Base-by-base conservation (phyloP, 805 yeast genomes). In the Monosporozyma servazzii region DNA sequence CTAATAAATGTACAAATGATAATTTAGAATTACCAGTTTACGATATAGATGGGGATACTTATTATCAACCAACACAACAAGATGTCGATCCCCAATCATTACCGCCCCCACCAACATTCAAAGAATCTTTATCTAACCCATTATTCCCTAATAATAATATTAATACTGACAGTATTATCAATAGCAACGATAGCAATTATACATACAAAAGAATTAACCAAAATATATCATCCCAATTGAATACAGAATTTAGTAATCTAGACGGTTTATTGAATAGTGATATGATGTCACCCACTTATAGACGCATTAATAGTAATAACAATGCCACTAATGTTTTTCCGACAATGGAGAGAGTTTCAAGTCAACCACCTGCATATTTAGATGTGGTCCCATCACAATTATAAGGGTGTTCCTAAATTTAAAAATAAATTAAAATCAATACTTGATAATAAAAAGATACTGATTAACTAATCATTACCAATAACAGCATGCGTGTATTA, bases 101-200 rank as follows among this genome's bases (percentile, higher is more conserved):
- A 41, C 44, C 44, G 9, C 44, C 44, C 3, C 44, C 44, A 20
- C 89, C 89, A 0, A 71, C 83, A 0, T 83, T 83, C 64, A 86
- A 82, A 59, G 83, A 83, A 58, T 88, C 87, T 0, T 71, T 71
- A n/a, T 64, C 75, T 10, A 65, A 59, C 18, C 76, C 78, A 5
- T 68, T 76, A 0, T 78, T 84, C 0, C 78, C 23, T 11, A 41
- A 41, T 9, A 41, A 17, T 41, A 41, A 15, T 21, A 15, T 41
- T 13, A 41, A 7, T 41, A 27, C 23, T 5, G 20, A 17, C 20
- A 39, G 27, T 41, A 41, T 21, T 81, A 13, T 60, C 25, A 39
- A 39, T 41, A 21, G 23, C 81, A 13, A 60, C 25, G 18, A 39
- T 8, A 9, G 18, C 18, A 39, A 9, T 21, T 41, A 41, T 17